Conservation (phyloP, 768 basidiomycete species). For the Botryobasidium botryosum region DNA sequence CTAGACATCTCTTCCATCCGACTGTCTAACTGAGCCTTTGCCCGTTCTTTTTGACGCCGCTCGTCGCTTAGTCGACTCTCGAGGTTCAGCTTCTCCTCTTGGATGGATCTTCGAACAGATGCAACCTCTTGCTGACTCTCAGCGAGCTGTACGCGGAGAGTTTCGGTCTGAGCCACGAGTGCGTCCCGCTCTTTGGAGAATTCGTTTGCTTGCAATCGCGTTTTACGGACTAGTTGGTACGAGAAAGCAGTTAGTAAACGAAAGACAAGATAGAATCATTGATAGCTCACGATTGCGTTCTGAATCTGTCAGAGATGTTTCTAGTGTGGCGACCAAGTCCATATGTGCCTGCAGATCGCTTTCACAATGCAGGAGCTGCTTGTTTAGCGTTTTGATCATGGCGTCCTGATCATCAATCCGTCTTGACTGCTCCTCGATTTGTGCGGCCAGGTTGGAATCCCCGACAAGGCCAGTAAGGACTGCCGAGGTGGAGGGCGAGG, state of each 20-base stretch:
- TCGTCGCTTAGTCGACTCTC: slow-evolving; percentile 76
- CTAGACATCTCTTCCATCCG: slow-evolving; percentile 72
- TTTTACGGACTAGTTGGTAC: slow-evolving; percentile 55
- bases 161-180: slow-evolving; percentile 43
- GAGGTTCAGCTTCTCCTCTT: slow-evolving; percentile 76
- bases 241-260: slow-evolving; percentile 9
- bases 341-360: slow-evolving; percentile 80
- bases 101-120: slow-evolving; percentile 57
- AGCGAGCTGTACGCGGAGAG: slow-evolving; percentile 52
- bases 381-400: slow-evolving; percentile 89
- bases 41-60: slow-evolving; percentile 75
- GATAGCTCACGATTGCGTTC: slow-evolving; percentile 72
- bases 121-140: slow-evolving; percentile 70
- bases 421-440: slow-evolving; percentile 58
- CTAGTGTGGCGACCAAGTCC: slow-evolving; percentile 71
- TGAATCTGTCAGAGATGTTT: slow-evolving; percentile 74
- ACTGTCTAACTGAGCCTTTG: slow-evolving; percentile 68
- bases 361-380: slow-evolving; percentile 87
- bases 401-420: slow-evolving; percentile 69
- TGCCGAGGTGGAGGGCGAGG: slow-evolving; percentile 32
- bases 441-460: slow-evolving; percentile 40
- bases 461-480: slow-evolving; percentile 17
- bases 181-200: slow-evolving; percentile 73
- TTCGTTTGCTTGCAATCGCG: slow-evolving; percentile 85
- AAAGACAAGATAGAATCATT: not conserved